Base-by-base conservation (phyloP, 2,329 filamentous ascomycete genomes). In the Stylonectria norvegica region DNA sequence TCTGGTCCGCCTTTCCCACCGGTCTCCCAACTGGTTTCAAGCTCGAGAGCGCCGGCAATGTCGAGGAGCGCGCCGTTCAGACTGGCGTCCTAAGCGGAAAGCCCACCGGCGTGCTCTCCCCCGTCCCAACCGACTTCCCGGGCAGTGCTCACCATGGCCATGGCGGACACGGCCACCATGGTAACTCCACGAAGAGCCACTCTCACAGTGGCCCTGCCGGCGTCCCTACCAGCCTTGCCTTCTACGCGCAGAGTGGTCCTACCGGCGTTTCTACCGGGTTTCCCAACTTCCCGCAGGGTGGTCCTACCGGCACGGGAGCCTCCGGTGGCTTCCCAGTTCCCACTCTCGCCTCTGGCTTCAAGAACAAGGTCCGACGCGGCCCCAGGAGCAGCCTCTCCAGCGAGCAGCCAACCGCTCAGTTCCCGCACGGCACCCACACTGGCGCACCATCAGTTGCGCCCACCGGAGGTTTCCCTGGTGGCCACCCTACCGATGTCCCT, bases 221-320 rank as follows among this genome's bases (percentile, higher is more conserved):
- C 17, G 23, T 27, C n/a, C 32, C 38, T 27, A 20, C 9, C 14
- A 37, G 29, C 25, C 38, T 35, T 23, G 46, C 43, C 25, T 50
- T 52, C 31, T 36, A 38, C 22, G 50, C 40, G 23, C 32, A 40
- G 30, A 45, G 30, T 38, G 44, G 49, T 29, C 20, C 34, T 17
- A 41, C 37, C 20, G 38, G 43, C 18, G 25, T 28, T 32, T 34
- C 14, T 42, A 39, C 32, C 30, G 39, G 43, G 14, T 50, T 18
- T 40, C 25, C 30, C 19, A 25, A n/a, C 31, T 36, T 40, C 22
- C 50, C 40, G 23, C 32, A 40, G 30, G 42, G 30, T 38, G 44
- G 49, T 29, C 20, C 34, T 17, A 41, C 37, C 20, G 38, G 43
- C 18, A 25, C 19, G 12, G 11, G 22, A 25, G 22, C 22, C 22